phyloP scores from a whole-genome alignment of 495 filamentous ascomycete species.

The Neurospora sp. region DNA sequence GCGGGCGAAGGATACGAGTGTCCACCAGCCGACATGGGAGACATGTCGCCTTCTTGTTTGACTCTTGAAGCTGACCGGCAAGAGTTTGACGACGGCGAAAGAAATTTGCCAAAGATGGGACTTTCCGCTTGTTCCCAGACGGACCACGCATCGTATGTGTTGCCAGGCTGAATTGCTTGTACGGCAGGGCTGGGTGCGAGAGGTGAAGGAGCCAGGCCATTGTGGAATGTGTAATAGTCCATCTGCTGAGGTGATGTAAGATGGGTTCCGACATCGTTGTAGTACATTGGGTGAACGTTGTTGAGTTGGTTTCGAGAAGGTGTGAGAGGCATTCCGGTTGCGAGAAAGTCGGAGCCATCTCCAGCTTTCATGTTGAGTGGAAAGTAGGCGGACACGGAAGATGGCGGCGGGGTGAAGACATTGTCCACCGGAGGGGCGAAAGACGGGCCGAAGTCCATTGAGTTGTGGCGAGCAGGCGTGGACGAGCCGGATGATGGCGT shows the following conservation, averaged over 20 bases:
- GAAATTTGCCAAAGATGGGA: constrained; percentile 13
- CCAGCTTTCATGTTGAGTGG: constrained; percentile 15
- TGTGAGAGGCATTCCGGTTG: constrained; percentile 11
- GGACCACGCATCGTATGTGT: constrained; percentile 3
- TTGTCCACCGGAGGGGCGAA: constrained; percentile 11
- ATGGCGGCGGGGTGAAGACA: constrained; percentile 27
- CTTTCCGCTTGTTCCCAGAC: constrained; percentile 15
- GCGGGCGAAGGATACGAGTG: background rate
- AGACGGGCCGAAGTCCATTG: constrained; percentile 16
- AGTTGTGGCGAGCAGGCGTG: constrained; percentile 9
- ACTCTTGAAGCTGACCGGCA: background rate
- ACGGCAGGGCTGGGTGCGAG: constrained; percentile 1
- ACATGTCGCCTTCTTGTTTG: background rate
- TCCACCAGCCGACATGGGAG: background rate
- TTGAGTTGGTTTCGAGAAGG: constrained; percentile 10
- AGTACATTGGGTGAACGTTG: background rate
- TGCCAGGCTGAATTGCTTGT: background rate
- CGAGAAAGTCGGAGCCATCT: constrained; percentile 9
- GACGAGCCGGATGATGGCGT: constrained; percentile 30
- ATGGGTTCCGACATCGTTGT: constrained; percentile 3
- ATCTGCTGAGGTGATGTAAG: constrained; percentile 10
- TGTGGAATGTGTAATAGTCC: constrained; percentile 6
- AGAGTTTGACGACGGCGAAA: background rate
- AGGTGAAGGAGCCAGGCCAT: constrained; percentile 5
- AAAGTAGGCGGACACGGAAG: constrained; percentile 26